A percentile compares a stretch with the other conserved stretches of the same genome.
phyloP scores from a whole-genome alignment of 75 land plant genomes.

The Pinus albicaulis region DNA sequence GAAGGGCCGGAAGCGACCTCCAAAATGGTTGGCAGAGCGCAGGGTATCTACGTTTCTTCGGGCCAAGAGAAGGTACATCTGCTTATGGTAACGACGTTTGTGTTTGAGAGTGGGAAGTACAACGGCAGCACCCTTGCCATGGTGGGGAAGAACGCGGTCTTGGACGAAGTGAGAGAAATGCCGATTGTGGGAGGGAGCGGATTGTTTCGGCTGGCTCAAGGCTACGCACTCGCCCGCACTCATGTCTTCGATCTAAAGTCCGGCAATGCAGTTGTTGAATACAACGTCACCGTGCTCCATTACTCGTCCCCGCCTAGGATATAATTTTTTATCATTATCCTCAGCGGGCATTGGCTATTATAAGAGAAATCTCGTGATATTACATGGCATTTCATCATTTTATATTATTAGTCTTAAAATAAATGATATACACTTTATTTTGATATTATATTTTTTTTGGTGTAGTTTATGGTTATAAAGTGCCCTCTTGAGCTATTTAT shows the following conservation, averaged over 20 bases:
- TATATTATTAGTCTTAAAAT: too few species aligned
- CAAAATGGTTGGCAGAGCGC: slow-evolving; percentile 19
- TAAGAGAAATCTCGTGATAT: too few species aligned
- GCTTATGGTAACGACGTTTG: slow-evolving; percentile 4
- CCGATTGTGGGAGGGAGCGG: slow-evolving; percentile 24
- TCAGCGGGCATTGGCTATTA: too few species aligned
- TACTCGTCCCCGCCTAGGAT: neutral
- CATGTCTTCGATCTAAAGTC: neutral
- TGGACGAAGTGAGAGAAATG: slow-evolving; percentile 11
- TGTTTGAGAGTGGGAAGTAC: slow-evolving; percentile 6
- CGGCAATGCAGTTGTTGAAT: slow-evolving; percentile 20
- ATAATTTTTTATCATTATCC: too few species aligned
- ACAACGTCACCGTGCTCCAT: slow-evolving; percentile 24
- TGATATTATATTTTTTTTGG: too few species aligned
- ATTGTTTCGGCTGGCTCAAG: slow-evolving; percentile 13
- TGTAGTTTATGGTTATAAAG: too few species aligned
- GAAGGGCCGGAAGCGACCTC: slow-evolving; percentile 14
- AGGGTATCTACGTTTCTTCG: slow-evolving; percentile 10
- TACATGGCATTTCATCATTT: too few species aligned
- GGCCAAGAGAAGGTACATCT: neutral
- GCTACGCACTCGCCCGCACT: slow-evolving; percentile 17
- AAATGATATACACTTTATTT: too few species aligned
- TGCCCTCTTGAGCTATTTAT: too few species aligned
- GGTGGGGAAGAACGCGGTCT: slow-evolving; percentile 11
- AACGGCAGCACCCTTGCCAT: slow-evolving; percentile 15